These are phyloP conservation scores for Cytospora paraplurivora DNA, from an alignment of 2,329 filamentous ascomycete species.

Conservation along the genomic window DNA sequence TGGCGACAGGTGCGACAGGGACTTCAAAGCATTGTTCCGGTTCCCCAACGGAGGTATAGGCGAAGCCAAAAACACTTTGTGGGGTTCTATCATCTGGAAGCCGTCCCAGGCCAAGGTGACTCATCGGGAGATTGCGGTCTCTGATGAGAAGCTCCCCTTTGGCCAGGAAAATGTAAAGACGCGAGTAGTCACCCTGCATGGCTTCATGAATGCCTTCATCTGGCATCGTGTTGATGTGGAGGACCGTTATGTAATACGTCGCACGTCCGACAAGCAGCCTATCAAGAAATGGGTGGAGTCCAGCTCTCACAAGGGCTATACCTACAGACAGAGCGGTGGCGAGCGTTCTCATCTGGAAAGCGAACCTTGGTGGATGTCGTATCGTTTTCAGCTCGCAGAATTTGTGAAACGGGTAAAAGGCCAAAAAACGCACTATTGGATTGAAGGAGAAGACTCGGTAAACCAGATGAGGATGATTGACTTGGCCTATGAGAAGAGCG, in stretches of 20 bases:
- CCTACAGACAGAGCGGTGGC: conserved; percentile 37
- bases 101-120: conserved; percentile 33
- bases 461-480: conserved; percentile 44
- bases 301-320: conserved; percentile 39
- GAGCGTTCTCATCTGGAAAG: conserved; percentile 32
- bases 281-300: conserved; percentile 33
- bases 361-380: conserved; percentile 46
- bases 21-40: conserved; percentile 40
- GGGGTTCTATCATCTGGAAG: conserved; percentile 29
- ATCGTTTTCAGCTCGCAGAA: conserved; percentile 49
- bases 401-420: conserved; percentile 50
- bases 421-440: conserved; percentile 40
- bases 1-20: conserved; percentile 37
- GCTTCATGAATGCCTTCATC: conserved; percentile 34
- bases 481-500: conserved; percentile 41
- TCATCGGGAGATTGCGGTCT: conserved; percentile 32
- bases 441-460: conserved; percentile 41
- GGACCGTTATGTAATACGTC: conserved; percentile 38
- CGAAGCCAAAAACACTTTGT: conserved; percentile 36
- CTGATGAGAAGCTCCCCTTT: conserved; percentile 30
- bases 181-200: conserved; percentile 35
- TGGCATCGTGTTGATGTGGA: conserved; percentile 42
- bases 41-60: conserved; percentile 44
- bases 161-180: conserved; percentile 34
- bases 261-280: conserved; percentile 26